A percentile compares a stretch with the other conserved stretches of the same genome.
phyloP scores from a whole-genome alignment of 352 stramenopile genomes.

The Globisporangium middletonii region DNA sequence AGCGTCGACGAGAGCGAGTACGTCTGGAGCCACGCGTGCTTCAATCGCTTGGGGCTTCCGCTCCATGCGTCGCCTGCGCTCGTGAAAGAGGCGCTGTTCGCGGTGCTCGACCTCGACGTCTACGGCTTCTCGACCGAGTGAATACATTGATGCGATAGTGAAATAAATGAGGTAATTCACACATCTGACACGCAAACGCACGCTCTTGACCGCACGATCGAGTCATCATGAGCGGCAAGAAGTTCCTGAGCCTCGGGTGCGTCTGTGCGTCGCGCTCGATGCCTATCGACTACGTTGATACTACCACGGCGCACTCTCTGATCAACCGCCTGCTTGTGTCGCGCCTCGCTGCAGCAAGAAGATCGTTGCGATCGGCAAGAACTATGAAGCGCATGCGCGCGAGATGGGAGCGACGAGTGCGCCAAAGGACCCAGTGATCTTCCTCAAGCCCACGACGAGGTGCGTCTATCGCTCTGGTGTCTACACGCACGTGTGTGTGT shows the following conservation, averaged over 20 bases:
- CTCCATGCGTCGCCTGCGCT: neutral
- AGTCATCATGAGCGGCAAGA: constrained; percentile 25
- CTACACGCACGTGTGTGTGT: too few relatives aligned
- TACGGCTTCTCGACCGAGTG: neutral
- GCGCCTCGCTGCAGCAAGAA: constrained; percentile 43
- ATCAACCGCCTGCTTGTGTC: neutral
- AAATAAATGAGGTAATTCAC: too few relatives aligned
- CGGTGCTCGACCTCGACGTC: neutral
- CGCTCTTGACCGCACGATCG: too few relatives aligned
- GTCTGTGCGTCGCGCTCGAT: neutral
- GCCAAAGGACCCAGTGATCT: constrained; percentile 70
- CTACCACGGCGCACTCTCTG: neutral
- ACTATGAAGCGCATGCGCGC: constrained; percentile 75
- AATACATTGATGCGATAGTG: too few relatives aligned
- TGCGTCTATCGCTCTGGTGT: constrained; percentile 7
- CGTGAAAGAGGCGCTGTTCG: neutral
- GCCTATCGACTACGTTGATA: neutral
- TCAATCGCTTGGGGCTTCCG: constrained; percentile 7
- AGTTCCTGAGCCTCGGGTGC: constrained; percentile 49
- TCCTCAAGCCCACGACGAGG: constrained; percentile 77
- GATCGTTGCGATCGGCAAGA: constrained; percentile 81
- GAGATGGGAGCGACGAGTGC: constrained; percentile 67
- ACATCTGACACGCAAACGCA: too few relatives aligned
- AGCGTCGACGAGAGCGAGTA: neutral
- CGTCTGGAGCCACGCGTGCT: constrained; percentile 6